phyloP scores from a whole-genome alignment of 257 asterid species.

The Asclepias syriaca region DNA sequence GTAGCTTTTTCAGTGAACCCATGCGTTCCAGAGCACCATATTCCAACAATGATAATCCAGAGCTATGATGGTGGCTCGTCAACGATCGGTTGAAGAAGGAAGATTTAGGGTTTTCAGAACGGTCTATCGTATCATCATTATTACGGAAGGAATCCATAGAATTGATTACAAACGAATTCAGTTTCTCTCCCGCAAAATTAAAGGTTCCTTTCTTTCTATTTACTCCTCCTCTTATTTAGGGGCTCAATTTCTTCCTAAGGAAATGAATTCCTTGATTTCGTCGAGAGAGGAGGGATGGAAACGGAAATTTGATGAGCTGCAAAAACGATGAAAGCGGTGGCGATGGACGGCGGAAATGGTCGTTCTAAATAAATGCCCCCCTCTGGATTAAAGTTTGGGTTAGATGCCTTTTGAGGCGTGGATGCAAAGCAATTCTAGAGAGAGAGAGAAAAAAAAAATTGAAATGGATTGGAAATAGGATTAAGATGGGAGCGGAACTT shows the following conservation, averaged over 20 bases:
- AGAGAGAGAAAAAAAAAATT: background rate
- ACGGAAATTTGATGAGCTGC: too few relatives aligned
- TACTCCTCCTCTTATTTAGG: too few relatives aligned
- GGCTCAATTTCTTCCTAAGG: background rate
- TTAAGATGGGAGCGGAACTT: too few relatives aligned
- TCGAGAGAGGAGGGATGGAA: background rate
- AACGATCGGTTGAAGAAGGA: slow-evolving; percentile 55
- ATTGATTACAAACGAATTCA: background rate
- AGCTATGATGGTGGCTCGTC: slow-evolving; percentile 31
- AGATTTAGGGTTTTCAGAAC: slow-evolving; percentile 26
- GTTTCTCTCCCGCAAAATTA: background rate
- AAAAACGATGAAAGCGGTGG: background rate
- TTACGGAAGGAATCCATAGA: slow-evolving; percentile 33
- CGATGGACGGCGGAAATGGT: background rate
- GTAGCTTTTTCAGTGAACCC: slow-evolving; percentile 51
- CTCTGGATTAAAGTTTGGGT: background rate
- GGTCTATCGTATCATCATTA: slow-evolving; percentile 26
- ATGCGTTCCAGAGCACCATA: slow-evolving; percentile 42
- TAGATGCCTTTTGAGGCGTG: slow-evolving; percentile 4
- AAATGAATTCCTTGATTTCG: background rate
- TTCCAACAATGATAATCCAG: slow-evolving; percentile 25
- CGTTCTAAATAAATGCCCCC: background rate
- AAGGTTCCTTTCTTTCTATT: background rate
- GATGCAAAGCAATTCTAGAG: slow-evolving; percentile 2
- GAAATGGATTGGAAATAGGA: too few relatives aligned